Evolutionary conservation across 2,329 filamentous ascomycete genomes (phyloP).

Genomic region (Dactylellina sp.): DNA sequence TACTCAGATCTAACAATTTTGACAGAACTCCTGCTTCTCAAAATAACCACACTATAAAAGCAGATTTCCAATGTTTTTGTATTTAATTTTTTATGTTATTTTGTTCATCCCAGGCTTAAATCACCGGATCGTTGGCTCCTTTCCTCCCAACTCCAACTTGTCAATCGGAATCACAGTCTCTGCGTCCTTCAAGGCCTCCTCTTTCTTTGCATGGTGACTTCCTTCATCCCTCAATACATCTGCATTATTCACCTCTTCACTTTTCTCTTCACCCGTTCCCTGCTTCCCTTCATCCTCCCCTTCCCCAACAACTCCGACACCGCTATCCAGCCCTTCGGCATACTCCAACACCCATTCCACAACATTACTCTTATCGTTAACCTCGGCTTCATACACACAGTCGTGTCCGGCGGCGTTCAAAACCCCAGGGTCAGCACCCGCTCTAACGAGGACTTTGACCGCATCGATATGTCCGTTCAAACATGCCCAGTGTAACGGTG

Average conservation of each 20-base stretch:
- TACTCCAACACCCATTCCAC: conserved; percentile 69
- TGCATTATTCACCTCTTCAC: conserved; percentile 25
- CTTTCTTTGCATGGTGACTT: conserved; percentile 14
- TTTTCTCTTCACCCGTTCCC: neutral
- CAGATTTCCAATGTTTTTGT: conserved; percentile 39
- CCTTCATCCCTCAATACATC: conserved; percentile 52
- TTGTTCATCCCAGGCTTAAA: neutral
- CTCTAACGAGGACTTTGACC: conserved; percentile 77
- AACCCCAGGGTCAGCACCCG: conserved; percentile 80
- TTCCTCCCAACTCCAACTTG: conserved; percentile 30
- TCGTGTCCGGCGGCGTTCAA: conserved; percentile 88
- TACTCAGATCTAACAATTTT: no score
- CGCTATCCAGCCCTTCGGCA: conserved; percentile 63
- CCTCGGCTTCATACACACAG: conserved; percentile 78
- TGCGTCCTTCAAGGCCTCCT: conserved; percentile 1
- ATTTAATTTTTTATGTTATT: conserved; percentile 17
- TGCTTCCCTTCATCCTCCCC: conserved; percentile 37
- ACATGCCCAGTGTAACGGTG: conserved; percentile 91
- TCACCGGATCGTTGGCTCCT: conserved; percentile 45
- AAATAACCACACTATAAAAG: no score
- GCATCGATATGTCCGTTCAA: conserved; percentile 85
- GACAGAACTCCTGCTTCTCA: no score
- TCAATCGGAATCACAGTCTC: conserved; percentile 24
- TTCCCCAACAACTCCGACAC: conserved; percentile 54
- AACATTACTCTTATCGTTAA: conserved; percentile 75